Conservation (phyloP, 805 yeast genomes). For the Isabelozyma gotoi region DNA sequence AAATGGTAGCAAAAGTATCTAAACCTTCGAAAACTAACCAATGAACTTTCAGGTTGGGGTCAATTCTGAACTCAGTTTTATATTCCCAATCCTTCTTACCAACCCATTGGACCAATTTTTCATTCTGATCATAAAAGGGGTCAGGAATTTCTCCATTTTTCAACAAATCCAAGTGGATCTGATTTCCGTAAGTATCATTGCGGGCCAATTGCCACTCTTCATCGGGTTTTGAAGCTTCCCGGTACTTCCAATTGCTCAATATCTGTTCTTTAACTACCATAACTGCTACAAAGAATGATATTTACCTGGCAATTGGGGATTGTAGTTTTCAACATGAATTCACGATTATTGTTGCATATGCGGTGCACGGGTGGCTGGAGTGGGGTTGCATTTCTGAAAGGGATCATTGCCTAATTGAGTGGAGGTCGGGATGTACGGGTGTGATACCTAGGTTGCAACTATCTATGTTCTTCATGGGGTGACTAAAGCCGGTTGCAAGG, state of each 20-base stretch:
- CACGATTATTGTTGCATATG: too few species aligned
- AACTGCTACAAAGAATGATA: background rate
- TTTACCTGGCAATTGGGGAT: too few species aligned
- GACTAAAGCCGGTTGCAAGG: too few species aligned
- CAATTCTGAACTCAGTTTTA: constrained; percentile 15
- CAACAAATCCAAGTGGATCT: constrained; percentile 22
- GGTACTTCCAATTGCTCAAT: constrained; percentile 11
- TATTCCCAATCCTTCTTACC: constrained; percentile 53
- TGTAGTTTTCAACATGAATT: too few species aligned
- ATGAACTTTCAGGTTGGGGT: constrained; percentile 6
- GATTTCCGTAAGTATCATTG: background rate
- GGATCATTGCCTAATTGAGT: too few species aligned
- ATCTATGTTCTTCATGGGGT: too few species aligned
- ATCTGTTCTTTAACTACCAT: background rate
- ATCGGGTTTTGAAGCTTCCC: constrained; percentile 5
- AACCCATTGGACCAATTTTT: constrained; percentile 48
- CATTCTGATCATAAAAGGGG: constrained; percentile 46
- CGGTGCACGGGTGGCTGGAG: too few species aligned
- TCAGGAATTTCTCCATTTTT: constrained; percentile 39
- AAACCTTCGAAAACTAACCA: constrained; percentile 42
- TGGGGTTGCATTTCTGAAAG: too few species aligned
- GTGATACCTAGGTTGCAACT: too few species aligned
- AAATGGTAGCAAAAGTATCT: constrained; percentile 43
- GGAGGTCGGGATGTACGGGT: too few species aligned
- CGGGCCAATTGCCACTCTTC: constrained; percentile 7